phyloP scores from a whole-genome alignment of 2,329 filamentous ascomycete genomes.

The Fusarium chuoi region DNA sequence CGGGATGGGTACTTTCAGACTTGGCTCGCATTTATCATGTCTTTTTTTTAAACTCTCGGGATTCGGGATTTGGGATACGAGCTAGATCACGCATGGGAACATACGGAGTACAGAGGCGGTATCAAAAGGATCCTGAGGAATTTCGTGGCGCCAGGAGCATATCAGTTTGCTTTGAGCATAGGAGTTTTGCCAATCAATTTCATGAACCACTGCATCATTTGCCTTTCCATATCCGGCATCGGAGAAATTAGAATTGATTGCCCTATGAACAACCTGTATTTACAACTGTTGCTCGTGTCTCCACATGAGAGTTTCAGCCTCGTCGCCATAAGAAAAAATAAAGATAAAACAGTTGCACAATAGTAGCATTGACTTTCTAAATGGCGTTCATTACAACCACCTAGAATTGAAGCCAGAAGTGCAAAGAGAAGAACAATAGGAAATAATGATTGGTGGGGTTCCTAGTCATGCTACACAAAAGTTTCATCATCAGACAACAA shows the following conservation, averaged over 20 bases:
- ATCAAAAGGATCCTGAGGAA: conserved; percentile 1
- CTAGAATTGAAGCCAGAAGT: background rate
- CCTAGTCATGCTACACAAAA: background rate
- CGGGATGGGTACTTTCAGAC: conserved; percentile 1
- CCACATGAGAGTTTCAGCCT: conserved; percentile 21
- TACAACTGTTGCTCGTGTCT: conserved; percentile 15
- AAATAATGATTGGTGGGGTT: background rate
- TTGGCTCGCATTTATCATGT: conserved; percentile 1
- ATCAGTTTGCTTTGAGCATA: background rate
- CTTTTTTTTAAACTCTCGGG: conserved; percentile 15
- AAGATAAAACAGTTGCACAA: background rate
- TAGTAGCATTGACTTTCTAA: background rate
- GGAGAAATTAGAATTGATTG: conserved; percentile 20
- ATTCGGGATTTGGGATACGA: conserved; percentile 21
- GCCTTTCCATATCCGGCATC: conserved; percentile 16
- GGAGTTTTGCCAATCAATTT: conserved; percentile 3
- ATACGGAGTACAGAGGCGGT: conserved; percentile 15
- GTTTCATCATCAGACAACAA: conserved; percentile 28
- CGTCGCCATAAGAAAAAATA: background rate
- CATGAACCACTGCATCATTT: background rate
- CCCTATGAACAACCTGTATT: conserved; percentile 39
- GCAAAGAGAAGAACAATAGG: background rate
- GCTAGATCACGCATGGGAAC: conserved; percentile 14
- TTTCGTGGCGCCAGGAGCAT: background rate
- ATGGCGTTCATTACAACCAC: background rate